Evolutionary conservation across 1,284 basidiomycete genomes (phyloP).

Genomic region (Ceratobasidium theobromae): DNA sequence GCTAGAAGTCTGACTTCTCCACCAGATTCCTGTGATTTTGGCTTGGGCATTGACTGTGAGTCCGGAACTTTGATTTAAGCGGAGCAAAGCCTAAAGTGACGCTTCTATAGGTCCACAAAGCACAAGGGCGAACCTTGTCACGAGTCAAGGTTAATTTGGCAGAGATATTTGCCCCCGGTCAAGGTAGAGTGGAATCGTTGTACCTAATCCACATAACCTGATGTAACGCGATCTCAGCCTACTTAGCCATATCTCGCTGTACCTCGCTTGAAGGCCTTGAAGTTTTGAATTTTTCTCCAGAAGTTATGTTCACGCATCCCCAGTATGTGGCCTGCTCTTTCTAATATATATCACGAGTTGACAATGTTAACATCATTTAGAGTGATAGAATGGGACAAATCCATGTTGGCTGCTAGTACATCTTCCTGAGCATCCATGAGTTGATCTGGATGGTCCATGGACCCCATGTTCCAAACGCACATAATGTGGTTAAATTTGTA

Average conservation of each 20-base stretch:
- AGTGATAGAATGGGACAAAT: too few relatives aligned
- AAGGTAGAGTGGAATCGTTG: constrained; percentile 36
- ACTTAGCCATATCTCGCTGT: constrained; percentile 43
- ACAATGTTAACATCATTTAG: too few relatives aligned
- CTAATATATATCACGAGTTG: too few relatives aligned
- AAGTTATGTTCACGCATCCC: neutral
- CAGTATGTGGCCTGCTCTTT: too few relatives aligned
- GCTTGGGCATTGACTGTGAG: constrained; percentile 60
- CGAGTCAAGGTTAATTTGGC: constrained; percentile 70
- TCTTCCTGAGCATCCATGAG: too few relatives aligned
- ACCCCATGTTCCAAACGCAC: too few relatives aligned
- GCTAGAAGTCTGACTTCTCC: too few relatives aligned
- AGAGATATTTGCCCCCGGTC: constrained; percentile 75
- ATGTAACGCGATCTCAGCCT: too few relatives aligned
- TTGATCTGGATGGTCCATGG: too few relatives aligned
- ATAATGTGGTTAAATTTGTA: too few relatives aligned
- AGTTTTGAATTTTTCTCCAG: constrained; percentile 40
- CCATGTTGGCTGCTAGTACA: too few relatives aligned
- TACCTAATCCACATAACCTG: too few relatives aligned
- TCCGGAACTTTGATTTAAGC: neutral
- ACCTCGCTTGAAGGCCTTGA: constrained; percentile 40
- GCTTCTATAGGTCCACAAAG: constrained; percentile 87
- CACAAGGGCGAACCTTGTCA: constrained; percentile 80
- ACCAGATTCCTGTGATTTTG: constrained; percentile 77
- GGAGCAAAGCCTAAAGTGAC: neutral